Percentiles rank a stretch among this genome's conserved stretches.
These are phyloP conservation scores for Chaetomium fimeti DNA, from an alignment of 495 filamentous ascomycete genomes.

Conservation along the genomic window DNA sequence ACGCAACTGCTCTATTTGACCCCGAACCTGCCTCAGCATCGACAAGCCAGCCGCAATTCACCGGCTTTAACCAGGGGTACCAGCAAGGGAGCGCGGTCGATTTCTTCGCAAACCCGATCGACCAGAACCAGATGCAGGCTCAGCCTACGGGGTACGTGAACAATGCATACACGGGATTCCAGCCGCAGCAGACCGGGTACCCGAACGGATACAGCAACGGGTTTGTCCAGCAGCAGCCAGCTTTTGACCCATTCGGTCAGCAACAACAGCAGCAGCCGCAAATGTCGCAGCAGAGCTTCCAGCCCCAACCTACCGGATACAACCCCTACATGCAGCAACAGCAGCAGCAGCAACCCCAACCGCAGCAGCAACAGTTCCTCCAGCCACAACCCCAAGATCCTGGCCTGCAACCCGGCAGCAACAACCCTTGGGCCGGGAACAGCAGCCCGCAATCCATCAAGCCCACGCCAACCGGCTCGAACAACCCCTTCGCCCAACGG, in stretches of 20 bases:
- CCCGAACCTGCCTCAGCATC: slow-evolving; percentile 59
- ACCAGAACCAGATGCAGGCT: slow-evolving; percentile 63
- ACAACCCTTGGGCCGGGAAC: slow-evolving; percentile 75
- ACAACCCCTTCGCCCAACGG: slow-evolving; percentile 83
- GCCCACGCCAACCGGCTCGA: slow-evolving; percentile 80
- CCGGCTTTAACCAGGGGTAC: slow-evolving; percentile 92
- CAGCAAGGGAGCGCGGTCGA: slow-evolving; percentile 94
- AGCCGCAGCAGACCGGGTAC: slow-evolving; percentile 61
- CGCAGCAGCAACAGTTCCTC: slow-evolving; percentile 51
- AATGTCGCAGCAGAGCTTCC: slow-evolving; percentile 54
- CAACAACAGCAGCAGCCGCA: slow-evolving; percentile 57
- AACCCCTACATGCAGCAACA: slow-evolving; percentile 68
- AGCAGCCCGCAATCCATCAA: slow-evolving; percentile 51
- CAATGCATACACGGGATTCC: slow-evolving; percentile 67
- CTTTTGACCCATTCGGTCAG: slow-evolving; percentile 51
- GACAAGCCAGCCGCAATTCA: slow-evolving; percentile 66
- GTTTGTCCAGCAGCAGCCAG: slow-evolving; percentile 39
- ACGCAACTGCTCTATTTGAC: slow-evolving; percentile 84
- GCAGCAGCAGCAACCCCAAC: slow-evolving; percentile 50
- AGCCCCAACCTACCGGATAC: slow-evolving; percentile 74
- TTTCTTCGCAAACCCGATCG: slow-evolving; percentile 92
- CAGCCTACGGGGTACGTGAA: slow-evolving; percentile 83
- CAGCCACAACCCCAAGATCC: slow-evolving; percentile 59
- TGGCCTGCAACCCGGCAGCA: slow-evolving; percentile 67
- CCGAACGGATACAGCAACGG: slow-evolving; percentile 55